Percentiles rank a stretch among this genome's conserved stretches.
Conservation (phyloP, 257 asterid species). For the Solanum phureja region DNA sequence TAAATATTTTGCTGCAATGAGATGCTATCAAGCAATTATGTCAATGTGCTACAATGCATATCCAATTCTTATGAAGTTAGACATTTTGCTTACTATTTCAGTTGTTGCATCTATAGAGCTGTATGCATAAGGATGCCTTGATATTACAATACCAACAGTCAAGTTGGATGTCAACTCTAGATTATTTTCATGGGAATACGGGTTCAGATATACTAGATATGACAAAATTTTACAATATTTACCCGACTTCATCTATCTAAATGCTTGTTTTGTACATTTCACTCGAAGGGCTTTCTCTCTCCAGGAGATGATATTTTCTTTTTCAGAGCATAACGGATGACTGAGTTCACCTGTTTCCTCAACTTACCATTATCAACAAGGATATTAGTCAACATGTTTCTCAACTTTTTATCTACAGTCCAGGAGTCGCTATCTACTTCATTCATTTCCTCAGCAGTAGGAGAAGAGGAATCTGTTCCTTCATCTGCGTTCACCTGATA, state of each 20-base stretch:
- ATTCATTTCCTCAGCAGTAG: constrained; percentile 17
- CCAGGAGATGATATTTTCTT: constrained; percentile 25
- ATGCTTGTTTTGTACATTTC: constrained; percentile 32
- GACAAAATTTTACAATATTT: constrained; percentile 38
- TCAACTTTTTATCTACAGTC: constrained; percentile 40
- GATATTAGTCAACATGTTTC: constrained; percentile 33
- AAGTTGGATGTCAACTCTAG: constrained; percentile 6
- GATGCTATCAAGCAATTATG: not conserved
- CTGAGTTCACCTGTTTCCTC: constrained; percentile 68
- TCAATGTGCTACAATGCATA: not conserved
- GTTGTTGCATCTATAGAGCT: not conserved
- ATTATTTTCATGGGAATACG: not conserved
- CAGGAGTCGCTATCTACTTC: constrained; percentile 6
- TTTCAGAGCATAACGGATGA: constrained; percentile 32
- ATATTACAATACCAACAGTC: constrained; percentile 24
- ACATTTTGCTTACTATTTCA: not conserved
- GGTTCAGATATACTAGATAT: not conserved
- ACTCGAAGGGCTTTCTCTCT: constrained; percentile 21
- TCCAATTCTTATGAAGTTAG: not conserved
- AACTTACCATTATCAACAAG: constrained; percentile 53
- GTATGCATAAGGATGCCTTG: constrained; percentile 10
- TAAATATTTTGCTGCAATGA: not conserved
- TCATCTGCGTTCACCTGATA: constrained; percentile 34
- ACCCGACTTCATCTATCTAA: constrained; percentile 18
- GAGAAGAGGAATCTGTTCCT: constrained; percentile 20